Base-by-base conservation (phyloP, 331 rosid species). In the Acacia concinna region DNA sequence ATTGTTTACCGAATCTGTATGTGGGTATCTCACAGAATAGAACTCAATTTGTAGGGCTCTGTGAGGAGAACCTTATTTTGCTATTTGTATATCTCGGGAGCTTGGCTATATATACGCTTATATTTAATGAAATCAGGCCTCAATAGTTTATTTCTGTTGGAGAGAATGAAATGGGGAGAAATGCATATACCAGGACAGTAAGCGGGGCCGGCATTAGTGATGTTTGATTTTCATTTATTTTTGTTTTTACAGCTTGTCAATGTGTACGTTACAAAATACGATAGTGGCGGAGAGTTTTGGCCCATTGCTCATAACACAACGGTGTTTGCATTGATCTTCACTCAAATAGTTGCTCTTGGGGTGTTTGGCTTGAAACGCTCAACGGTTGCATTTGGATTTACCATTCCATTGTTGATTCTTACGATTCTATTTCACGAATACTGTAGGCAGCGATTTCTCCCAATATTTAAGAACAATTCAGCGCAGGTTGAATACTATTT, bases 341-440 rank as follows among this genome's bases (percentile, higher is more conserved):
- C 94, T 84, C 99, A 96, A 91, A n/a, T 93, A 59, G 81, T 96
- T 44, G 98, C 98, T 69, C 86, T 96, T 4, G 98, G 97, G 73
- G 97, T 93, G 71, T 96, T 96, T 54, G 93, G 98, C 73, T 43
- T 93, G 44, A 96, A 87, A 85, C 80, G 38, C 14, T 87, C 98
- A 80, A 71, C 97, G 34, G 80, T 90, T 34, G 87, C 99, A 69
- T 66, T 92, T 7, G 98, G 97, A 63, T 93, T 96, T 81, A 96
- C 91, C 49, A 74, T 93, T 86, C 99, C 94, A 7, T 79, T 96
- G 71, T 74, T 93, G 71, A 83, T 91, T 47, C 72, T 86, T 71
- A 96, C 99, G n/a, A 10, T 91, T 80, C 87, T 96, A 63, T 96
- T 96, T 84, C 78, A 96, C 60, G 93, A 82, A 85, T 96, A 90